These are phyloP conservation scores for Eucalyptus curtisii DNA, from an alignment of 345 rosid species.

Conservation along the genomic window DNA sequence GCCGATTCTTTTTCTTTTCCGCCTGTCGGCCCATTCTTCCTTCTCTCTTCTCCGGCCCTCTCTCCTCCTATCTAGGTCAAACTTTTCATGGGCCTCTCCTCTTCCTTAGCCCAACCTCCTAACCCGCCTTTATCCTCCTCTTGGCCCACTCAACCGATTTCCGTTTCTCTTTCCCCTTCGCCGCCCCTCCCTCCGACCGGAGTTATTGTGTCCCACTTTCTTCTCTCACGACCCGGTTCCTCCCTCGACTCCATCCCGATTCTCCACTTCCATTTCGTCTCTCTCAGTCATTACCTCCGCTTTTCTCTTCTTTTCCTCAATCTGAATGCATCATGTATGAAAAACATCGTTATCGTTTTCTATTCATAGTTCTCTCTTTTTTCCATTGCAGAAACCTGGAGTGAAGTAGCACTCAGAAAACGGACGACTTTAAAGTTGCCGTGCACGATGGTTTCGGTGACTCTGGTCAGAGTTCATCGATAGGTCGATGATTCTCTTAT, in stretches of 20 bases:
- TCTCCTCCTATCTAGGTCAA: background rate
- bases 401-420: background rate
- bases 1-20: background rate
- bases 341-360: background rate
- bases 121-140: background rate
- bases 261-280: background rate
- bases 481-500: background rate
- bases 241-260: background rate
- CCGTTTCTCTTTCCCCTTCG: background rate
- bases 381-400: background rate
- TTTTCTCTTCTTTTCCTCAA: background rate
- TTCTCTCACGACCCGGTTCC: background rate
- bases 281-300: background rate
- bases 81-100: background rate
- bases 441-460: background rate
- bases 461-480: background rate
- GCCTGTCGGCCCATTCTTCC: background rate
- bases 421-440: background rate
- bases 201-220: background rate
- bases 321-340: background rate
- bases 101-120: background rate
- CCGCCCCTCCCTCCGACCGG: background rate
- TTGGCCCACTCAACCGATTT: background rate
- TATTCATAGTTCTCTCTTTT: background rate
- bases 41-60: background rate